phyloP scores from a whole-genome alignment of 805 yeast genomes.

The Kluyveromyces starmeri region DNA sequence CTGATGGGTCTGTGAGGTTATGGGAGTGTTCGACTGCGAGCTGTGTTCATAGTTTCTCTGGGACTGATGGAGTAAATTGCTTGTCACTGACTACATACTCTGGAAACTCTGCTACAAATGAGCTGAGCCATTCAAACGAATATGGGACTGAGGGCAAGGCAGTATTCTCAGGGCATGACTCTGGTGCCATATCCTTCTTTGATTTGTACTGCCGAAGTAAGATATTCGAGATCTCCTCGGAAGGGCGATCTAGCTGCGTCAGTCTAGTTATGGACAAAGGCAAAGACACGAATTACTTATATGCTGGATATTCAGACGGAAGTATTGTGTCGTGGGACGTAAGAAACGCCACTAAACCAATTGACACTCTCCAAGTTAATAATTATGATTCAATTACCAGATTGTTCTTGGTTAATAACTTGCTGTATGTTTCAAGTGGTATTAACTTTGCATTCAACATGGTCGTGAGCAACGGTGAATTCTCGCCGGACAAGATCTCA shows the following conservation, averaged over 20 bases:
- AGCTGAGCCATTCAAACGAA: slow-evolving; percentile 22
- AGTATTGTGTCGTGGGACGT: slow-evolving; percentile 36
- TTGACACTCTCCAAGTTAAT: slow-evolving; percentile 12
- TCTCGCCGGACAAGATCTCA: background rate
- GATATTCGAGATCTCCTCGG: slow-evolving; percentile 19
- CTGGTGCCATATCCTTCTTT: slow-evolving; percentile 34
- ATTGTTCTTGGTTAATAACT: slow-evolving; percentile 11
- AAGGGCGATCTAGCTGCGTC: slow-evolving; percentile 21
- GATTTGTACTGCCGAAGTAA: slow-evolving; percentile 28
- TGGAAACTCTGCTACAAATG: background rate
- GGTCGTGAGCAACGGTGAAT: slow-evolving; percentile 18
- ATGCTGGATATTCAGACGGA: slow-evolving; percentile 32
- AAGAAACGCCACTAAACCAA: slow-evolving; percentile 13
- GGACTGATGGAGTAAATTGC: slow-evolving; percentile 31
- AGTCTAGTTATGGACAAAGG: slow-evolving; percentile 8
- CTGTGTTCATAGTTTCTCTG: slow-evolving; percentile 32
- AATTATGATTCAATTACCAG: slow-evolving; percentile 15
- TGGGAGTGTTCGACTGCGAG: slow-evolving; percentile 65
- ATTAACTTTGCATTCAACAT: slow-evolving; percentile 12
- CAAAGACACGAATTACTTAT: slow-evolving; percentile 5
- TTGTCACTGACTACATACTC: slow-evolving; percentile 11
- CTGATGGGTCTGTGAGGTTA: slow-evolving; percentile 46
- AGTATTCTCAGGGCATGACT: slow-evolving; percentile 36
- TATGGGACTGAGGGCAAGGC: slow-evolving; percentile 41
- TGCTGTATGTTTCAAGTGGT: slow-evolving; percentile 14